Base-by-base conservation (phyloP, 805 yeast species). In the Saccharomycopsis olivae region DNA sequence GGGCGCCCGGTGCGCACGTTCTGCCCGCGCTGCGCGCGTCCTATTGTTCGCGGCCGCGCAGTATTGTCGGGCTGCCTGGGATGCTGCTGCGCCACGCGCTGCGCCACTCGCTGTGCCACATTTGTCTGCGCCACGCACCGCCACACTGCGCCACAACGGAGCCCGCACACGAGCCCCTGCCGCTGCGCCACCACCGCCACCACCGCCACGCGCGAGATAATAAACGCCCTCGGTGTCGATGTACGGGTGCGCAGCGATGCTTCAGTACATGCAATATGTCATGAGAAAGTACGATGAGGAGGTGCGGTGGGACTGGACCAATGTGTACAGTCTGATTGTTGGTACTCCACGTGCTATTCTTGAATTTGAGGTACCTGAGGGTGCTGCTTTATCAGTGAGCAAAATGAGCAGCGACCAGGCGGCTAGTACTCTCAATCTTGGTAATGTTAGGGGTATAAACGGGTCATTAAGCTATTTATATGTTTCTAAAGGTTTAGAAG, bases 401-500 rank as follows among this genome's bases (percentile, higher is more conserved):
- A 74, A 88, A 25, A 77, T 75, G 50, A 65, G 92, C 1, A 68
- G 94, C 0, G 71, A 69, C 2, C 61, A 73, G 50, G 77, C 84
- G 48, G 86, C 83, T 38, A 77, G 86, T 18, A 75, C 86, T 13
- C 70, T 85, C 49, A 72, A 82, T 6, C 62, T 89, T 11, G 69
- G 83, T 28, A 81, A 78, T 49, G 56, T 68, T 27, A 76, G 73
- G 27, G 58, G 69, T 2, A 70, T 92, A 30, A 76, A 78, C 49
- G 96, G 97, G 1, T 80, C 95, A 0, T 53, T 89, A 21, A 77
- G 95, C 1, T 89, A 89, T 54, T 54, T 87, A 9, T 87, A 82
- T 59, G 69, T 87, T 13, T 74, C 89, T 0, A 58, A 65, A 0
- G 73, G 78, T 1, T 58, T 85, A 33, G 61, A 65, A 35, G 71